Evolutionary conservation across 352 stramenopile species (phyloP), one percentile per base, ranked within the genome.

Genomic region (Pythium rhizo-oryzae): DNA sequence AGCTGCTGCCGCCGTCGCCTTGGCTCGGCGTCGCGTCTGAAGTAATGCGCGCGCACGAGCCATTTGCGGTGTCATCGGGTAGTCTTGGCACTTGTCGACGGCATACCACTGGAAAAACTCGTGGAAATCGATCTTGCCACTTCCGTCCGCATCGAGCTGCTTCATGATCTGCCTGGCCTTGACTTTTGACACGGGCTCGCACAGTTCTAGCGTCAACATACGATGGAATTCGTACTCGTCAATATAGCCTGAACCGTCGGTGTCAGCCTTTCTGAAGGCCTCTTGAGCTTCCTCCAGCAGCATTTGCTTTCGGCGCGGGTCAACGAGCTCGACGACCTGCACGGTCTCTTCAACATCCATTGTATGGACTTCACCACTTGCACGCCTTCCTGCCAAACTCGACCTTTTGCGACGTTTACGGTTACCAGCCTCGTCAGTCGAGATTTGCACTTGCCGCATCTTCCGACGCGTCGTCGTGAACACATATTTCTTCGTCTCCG

Each of bases 31-130:
- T 24, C 65, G 69, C 0, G 75, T 82, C 60, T 72, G 69, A 6
- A 85, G 70, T 25, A 82, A 23, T 2, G 70, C 72, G 4, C 67
- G 60, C 11, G 66, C 68, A 37, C 78, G 78, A 24, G 80, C 78
- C 43, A 78, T 74, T 39, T 85, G 61, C 13, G 64, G 18, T 0
- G 72, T 81, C 30, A 61, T 18, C 24, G 72, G 75, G 35, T 77
- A 77, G 46, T 85, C 78, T 62, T 85, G 78, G 55, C 75, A 82
- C n/a, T 81, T 85, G 19, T 82, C 70, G 7, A 68, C 71, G 8
- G 75, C 78, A 47, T 85, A 85, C 78, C 78, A 85, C 35, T 73
- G 49, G 56, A 82, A 85, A 55, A 85, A 85, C 66, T 85, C 78
- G 51, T 78, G 53, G 55, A 85, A 81, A 46, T 82, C 75, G 49